Conservation (phyloP, 2,329 filamentous ascomycete species). For the Colletotrichum lini region DNA sequence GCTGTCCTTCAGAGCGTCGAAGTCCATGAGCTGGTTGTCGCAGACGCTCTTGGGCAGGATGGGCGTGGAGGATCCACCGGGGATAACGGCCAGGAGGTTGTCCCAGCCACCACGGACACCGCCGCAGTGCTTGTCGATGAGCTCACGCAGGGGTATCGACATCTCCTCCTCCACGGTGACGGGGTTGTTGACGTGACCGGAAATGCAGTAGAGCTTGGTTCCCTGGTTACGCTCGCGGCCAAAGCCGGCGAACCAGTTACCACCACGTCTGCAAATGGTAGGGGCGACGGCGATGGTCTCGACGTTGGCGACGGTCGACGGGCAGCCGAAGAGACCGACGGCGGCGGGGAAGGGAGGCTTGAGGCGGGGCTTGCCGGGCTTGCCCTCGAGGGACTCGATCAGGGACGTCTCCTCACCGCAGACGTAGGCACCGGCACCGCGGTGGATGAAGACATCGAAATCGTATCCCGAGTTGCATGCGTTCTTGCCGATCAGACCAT, state of each 20-base stretch:
- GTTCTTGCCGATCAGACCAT: slow-evolving; percentile 97
- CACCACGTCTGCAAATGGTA: slow-evolving; percentile 94
- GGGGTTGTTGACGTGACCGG: slow-evolving; percentile 98
- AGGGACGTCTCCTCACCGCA: slow-evolving; percentile 98
- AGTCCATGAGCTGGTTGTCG: slow-evolving; percentile 98
- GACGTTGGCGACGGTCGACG: slow-evolving; percentile 97
- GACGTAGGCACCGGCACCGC: slow-evolving; percentile 96
- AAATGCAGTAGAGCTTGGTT: slow-evolving; percentile 99
- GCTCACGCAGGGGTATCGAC: slow-evolving; percentile 94
- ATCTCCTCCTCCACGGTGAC: slow-evolving; percentile 99
- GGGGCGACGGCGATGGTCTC: slow-evolving; percentile 96
- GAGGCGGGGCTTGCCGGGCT: slow-evolving; percentile 97
- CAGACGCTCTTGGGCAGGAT: slow-evolving; percentile 92
- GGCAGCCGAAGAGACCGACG: slow-evolving; percentile 97
- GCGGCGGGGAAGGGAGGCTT: slow-evolving; percentile 99
- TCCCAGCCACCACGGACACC: slow-evolving; percentile 98
- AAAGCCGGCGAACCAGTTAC: slow-evolving; percentile 92
- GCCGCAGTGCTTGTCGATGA: slow-evolving; percentile 98
- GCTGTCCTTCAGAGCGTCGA: slow-evolving; percentile 96
- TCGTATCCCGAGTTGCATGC: slow-evolving; percentile 97
- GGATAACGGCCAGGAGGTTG: slow-evolving; percentile 95
- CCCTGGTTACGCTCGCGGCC: slow-evolving; percentile 96
- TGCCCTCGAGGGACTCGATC: slow-evolving; percentile 98
- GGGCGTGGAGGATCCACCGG: slow-evolving; percentile 95
- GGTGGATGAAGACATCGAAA: slow-evolving; percentile 97